Percentiles rank a stretch among this genome's conserved stretches.
Conservation (phyloP, 1,284 basidiomycete species). For the Papiliotrema fonsecae region DNA sequence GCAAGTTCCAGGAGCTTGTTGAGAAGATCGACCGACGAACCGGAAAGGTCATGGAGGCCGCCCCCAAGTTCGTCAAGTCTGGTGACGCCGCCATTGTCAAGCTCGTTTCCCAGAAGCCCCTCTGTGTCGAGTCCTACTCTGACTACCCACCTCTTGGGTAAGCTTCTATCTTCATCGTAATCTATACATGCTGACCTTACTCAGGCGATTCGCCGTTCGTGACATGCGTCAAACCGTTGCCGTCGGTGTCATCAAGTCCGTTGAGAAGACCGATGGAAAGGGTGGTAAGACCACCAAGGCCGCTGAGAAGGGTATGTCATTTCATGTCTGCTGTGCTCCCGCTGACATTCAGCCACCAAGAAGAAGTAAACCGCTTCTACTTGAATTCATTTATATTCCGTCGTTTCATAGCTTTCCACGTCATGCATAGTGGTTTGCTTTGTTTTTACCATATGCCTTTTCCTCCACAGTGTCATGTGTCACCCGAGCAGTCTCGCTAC, state of each 20-base stretch:
- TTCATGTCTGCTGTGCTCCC: no score
- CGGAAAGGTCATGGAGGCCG: constrained; percentile 52
- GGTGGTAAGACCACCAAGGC: constrained; percentile 75
- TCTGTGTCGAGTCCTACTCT: constrained; percentile 91
- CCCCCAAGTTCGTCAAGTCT: constrained; percentile 96
- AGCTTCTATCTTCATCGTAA: no score
- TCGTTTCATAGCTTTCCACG: no score
- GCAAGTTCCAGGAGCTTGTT: constrained; percentile 96
- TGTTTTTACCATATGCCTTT: no score
- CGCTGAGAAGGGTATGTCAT: constrained; percentile 60
- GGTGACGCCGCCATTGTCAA: constrained; percentile 83
- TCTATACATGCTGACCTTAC: no score
- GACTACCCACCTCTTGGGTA: constrained; percentile 99
- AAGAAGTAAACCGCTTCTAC: constrained; percentile 88
- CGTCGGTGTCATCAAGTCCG: constrained; percentile 94
- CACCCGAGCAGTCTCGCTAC: no score
- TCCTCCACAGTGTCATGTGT: no score
- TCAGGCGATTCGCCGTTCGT: constrained; percentile 77
- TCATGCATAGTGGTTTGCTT: no score
- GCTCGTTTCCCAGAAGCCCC: constrained; percentile 66
- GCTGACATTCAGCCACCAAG: constrained; percentile 61
- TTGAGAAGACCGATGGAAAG: constrained; percentile 73
- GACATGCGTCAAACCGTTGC: constrained; percentile 94
- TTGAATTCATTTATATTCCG: no score
- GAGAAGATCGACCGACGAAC: constrained; percentile 98